A percentile compares a stretch with the other conserved stretches of the same genome.
Conservation (phyloP, 1,139 yeast species). For the Petasospora rhodanensis region DNA sequence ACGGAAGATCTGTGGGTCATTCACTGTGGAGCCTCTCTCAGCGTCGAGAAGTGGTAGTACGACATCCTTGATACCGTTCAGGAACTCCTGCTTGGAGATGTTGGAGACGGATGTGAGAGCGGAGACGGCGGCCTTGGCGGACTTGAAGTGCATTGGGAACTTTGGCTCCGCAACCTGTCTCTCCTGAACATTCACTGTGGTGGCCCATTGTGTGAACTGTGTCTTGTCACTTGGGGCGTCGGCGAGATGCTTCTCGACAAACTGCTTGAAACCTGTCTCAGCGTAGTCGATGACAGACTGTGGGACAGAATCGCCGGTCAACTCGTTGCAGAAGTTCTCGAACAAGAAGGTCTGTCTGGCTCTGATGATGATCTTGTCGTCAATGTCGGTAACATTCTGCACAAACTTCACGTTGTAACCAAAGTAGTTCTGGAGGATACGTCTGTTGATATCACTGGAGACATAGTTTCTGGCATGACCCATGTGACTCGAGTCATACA, state of each 20-base stretch:
- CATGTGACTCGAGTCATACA: conserved; percentile 96
- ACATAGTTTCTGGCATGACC: conserved; percentile 99
- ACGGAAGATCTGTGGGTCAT: conserved; percentile 80
- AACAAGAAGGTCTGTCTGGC: conserved; percentile 88
- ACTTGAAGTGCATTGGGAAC: conserved; percentile 76
- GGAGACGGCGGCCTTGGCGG: conserved; percentile 51
- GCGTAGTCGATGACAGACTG: conserved; percentile 38
- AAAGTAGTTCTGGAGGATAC: conserved; percentile 84
- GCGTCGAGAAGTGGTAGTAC: conserved; percentile 70
- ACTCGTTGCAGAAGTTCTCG: conserved; percentile 44
- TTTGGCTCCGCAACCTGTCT: conserved; percentile 64
- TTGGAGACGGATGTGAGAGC: conserved; percentile 32
- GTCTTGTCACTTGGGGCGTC: conserved; percentile 34
- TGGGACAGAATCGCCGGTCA: conserved; percentile 32
- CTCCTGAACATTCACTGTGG: conserved; percentile 42
- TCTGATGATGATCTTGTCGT: conserved; percentile 90
- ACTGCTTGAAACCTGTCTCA: conserved; percentile 36
- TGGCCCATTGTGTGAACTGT: conserved; percentile 51
- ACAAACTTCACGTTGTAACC: conserved; percentile 84
- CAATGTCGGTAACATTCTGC: conserved; percentile 96
- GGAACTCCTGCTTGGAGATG: conserved; percentile 36
- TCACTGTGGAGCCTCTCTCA: conserved; percentile 68
- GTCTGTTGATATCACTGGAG: conserved; percentile 85
- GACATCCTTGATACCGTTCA: conserved; percentile 59
- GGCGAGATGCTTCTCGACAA: conserved; percentile 55